Conservation (phyloP, 192 early-diverging fungal genomes). For the Podila horticola region DNA sequence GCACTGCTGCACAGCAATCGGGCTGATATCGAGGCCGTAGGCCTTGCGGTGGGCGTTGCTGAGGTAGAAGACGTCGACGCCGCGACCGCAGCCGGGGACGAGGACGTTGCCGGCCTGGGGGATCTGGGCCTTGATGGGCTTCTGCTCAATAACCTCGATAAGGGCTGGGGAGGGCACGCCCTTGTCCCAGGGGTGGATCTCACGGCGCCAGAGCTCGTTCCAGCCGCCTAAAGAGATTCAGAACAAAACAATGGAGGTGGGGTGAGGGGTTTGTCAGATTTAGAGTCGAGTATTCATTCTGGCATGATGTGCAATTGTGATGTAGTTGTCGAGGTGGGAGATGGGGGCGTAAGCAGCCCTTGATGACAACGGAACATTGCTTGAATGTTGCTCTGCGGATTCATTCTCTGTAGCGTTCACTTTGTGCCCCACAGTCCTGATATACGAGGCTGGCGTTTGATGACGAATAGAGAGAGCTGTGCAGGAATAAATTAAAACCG, state of each 20-base stretch:
- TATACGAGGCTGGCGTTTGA: no score
- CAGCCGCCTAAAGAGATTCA: constrained; percentile 28
- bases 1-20: constrained; percentile 68
- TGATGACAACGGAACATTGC: no score
- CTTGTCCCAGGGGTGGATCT: constrained; percentile 61
- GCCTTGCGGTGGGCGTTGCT: constrained; percentile 68
- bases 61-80: constrained; percentile 82
- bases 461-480: no score
- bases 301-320: no score
- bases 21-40: constrained; percentile 75
- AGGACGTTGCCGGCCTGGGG: constrained; percentile 59
- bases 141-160: constrained; percentile 57
- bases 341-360: no score
- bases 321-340: no score
- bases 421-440: no score
- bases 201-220: constrained; percentile 55
- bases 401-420: no score
- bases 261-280: background rate
- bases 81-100: constrained; percentile 72
- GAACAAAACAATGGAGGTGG: background rate
- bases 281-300: no score
- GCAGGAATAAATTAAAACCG: no score
- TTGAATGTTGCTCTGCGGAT: no score
- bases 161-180: constrained; percentile 58
- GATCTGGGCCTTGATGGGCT: constrained; percentile 47